Conservation (phyloP, 2,329 filamentous ascomycete genomes). For the Monascus ruber region DNA sequence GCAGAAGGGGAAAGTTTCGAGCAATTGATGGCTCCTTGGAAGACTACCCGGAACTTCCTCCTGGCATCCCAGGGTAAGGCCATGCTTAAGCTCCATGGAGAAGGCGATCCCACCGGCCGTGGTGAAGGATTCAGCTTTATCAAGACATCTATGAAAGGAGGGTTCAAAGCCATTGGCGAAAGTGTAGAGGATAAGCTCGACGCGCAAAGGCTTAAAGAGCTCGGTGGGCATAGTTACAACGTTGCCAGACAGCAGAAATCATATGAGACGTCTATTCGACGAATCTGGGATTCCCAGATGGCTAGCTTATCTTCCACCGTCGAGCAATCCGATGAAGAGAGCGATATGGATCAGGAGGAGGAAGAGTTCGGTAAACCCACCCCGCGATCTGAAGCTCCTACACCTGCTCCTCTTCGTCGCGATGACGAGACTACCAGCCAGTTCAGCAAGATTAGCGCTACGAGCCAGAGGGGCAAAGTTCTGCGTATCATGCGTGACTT, state of each 20-base stretch:
- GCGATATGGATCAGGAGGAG: conserved; percentile 47
- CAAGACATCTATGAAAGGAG: conserved; percentile 96
- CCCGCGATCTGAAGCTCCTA: conserved; percentile 55
- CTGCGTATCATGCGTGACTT: conserved; percentile 63
- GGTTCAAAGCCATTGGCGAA: conserved; percentile 82
- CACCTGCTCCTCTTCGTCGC: conserved; percentile 42
- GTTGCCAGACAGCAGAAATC: conserved; percentile 86
- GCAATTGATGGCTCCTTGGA: conserved; percentile 88
- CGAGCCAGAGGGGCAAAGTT: conserved; percentile 57
- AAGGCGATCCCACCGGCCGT: conserved; percentile 86
- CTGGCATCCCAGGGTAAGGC: conserved; percentile 90
- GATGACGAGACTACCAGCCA: conserved; percentile 72
- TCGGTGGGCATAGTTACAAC: conserved; percentile 90
- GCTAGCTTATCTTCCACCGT: conserved; percentile 61
- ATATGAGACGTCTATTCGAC: conserved; percentile 81
- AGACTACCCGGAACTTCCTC: conserved; percentile 90
- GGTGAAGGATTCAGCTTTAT: conserved; percentile 95
- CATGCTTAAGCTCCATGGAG: conserved; percentile 89
- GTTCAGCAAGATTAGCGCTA: conserved; percentile 59
- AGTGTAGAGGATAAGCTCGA: conserved; percentile 79
- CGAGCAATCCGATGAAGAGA: conserved; percentile 64
- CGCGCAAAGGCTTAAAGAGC: conserved; percentile 56
- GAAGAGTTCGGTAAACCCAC: conserved; percentile 44
- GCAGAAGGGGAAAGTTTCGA: conserved; percentile 67
- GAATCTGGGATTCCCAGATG: conserved; percentile 87